These are phyloP conservation scores for Diplodia scrobiculata DNA, from an alignment of 2,329 filamentous ascomycete species.

Conservation along the genomic window DNA sequence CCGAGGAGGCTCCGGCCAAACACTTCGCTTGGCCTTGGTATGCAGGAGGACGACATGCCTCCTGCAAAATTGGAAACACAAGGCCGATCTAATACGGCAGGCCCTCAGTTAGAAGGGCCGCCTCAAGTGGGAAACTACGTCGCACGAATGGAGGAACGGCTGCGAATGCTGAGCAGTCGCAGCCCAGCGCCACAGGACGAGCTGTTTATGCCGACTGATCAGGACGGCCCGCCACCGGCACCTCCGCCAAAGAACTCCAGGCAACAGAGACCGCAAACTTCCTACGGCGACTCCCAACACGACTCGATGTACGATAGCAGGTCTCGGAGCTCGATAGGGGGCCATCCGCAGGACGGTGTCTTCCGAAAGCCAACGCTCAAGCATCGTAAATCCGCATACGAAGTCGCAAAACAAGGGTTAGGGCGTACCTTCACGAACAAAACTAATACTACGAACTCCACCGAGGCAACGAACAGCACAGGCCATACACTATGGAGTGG, in stretches of 20 bases:
- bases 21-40: conserved; percentile 72
- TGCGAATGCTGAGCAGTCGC: conserved; percentile 67
- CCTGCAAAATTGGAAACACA: conserved; percentile 7
- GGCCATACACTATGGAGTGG: conserved; percentile 90
- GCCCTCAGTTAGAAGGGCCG: conserved; percentile 56
- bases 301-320: conserved; percentile 4
- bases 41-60: conserved; percentile 55
- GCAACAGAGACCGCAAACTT: conserved; percentile 43
- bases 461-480: conserved; percentile 65
- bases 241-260: conserved; percentile 61
- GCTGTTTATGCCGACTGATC: conserved; percentile 51
- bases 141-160: conserved; percentile 82
- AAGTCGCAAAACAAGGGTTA: conserved; percentile 69
- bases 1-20: conserved; percentile 54
- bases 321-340: conserved; percentile 20
- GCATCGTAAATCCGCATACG: conserved; percentile 74
- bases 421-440: conserved; percentile 85
- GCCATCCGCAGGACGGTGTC: conserved; percentile 36
- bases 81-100: conserved; percentile 20
- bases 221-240: conserved; percentile 56
- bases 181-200: conserved; percentile 47
- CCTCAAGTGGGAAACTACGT: conserved; percentile 84
- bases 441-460: conserved; percentile 78
- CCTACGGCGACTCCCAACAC: conserved; percentile 3
- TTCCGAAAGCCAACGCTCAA: conserved; percentile 45